Evolutionary conservation across 1,284 basidiomycete species (phyloP).

Genomic region (Austroboletus novae-zelandiae): DNA sequence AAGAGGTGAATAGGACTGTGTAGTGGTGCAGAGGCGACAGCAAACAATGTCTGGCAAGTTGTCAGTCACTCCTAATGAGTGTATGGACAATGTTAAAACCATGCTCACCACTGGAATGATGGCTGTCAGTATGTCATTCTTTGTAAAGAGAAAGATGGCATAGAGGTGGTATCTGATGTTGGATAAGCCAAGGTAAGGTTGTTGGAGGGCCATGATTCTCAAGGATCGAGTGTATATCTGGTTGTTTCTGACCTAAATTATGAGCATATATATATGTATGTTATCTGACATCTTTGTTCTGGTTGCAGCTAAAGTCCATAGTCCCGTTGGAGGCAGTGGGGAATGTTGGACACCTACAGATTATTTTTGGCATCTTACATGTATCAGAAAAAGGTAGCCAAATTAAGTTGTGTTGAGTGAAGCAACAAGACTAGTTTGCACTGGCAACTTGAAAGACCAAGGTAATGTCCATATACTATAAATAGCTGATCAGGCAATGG

Average conservation of each 20-base stretch:
- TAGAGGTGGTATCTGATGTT: conserved; percentile 24
- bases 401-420: no score
- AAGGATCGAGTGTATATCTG: not conserved
- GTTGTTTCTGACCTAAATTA: not conserved
- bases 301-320: not conserved
- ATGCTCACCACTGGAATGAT: conserved; percentile 39
- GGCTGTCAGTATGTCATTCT: conserved; percentile 40
- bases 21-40: conserved; percentile 33
- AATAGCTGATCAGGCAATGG: no score
- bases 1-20: conserved; percentile 18
- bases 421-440: no score
- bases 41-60: conserved; percentile 35
- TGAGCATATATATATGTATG: conserved; percentile 9
- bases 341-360: no score
- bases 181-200: conserved; percentile 5
- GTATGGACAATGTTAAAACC: no score
- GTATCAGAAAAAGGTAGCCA: no score
- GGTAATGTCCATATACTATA: no score
- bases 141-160: conserved; percentile 41
- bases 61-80: not conserved
- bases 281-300: not conserved
- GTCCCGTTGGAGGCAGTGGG: no score
- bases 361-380: no score
- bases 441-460: no score
- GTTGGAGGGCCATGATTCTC: conserved; percentile 14